A percentile compares a stretch with the other conserved stretches of the same genome.
These are phyloP conservation scores for Alternaria atra DNA, from an alignment of 2,329 filamentous ascomycete genomes.

Conservation along the genomic window DNA sequence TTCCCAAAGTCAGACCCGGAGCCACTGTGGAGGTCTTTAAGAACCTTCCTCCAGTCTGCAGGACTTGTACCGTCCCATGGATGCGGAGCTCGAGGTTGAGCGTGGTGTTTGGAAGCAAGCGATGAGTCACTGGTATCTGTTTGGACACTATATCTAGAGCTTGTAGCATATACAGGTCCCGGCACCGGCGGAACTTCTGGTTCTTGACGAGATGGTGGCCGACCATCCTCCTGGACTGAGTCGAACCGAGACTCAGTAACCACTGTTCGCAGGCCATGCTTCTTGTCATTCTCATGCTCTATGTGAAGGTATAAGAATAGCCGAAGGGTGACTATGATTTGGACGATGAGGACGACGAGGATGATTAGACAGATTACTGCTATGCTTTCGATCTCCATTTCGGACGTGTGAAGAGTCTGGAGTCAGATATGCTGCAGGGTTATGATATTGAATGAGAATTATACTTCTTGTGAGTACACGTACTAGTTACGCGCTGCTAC, in stretches of 20 bases:
- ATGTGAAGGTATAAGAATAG: background rate
- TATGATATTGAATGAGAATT: background rate
- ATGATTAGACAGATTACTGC: conserved; percentile 2
- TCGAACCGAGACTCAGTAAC: background rate
- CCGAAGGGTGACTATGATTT: conserved; percentile 2
- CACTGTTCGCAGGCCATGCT: background rate
- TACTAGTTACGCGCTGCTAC: background rate
- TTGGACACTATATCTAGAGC: background rate
- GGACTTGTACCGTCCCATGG: background rate
- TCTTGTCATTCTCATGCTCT: background rate
- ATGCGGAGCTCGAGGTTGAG: background rate
- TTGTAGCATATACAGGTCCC: background rate
- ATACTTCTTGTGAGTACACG: background rate
- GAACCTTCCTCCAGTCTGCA: background rate
- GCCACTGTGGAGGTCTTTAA: background rate
- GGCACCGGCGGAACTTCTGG: background rate
- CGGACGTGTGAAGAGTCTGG: too few species aligned
- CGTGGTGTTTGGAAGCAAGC: background rate
- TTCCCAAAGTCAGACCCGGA: background rate
- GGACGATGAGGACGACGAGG: conserved; percentile 4
- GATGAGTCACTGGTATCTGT: background rate
- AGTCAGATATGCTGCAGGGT: background rate
- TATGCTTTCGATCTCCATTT: conserved; percentile 8
- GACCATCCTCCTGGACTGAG: background rate
- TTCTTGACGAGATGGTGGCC: background rate